phyloP scores from a whole-genome alignment of 768 basidiomycete genomes.

The Bullera alba region DNA sequence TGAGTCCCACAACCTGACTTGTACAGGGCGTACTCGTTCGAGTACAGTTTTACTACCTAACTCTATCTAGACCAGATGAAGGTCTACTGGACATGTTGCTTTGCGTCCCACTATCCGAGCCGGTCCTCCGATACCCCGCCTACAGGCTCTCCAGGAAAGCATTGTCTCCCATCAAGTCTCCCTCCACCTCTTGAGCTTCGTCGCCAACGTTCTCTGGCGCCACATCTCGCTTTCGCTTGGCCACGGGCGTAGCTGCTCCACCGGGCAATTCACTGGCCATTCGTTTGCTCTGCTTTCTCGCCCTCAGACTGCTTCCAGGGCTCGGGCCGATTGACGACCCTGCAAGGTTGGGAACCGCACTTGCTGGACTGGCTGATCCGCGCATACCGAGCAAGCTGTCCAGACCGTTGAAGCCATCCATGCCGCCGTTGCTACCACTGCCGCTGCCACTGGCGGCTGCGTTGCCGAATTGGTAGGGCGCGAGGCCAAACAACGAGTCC shows the following conservation, averaged over 20 bases:
- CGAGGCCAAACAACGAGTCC: conserved; percentile 1
- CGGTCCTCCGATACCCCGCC: no score
- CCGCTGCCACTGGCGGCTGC: neutral
- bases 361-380: neutral
- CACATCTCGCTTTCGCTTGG: conserved; percentile 11
- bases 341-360: neutral
- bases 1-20: no score
- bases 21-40: no score
- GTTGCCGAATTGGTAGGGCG: neutral
- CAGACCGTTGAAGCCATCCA: neutral
- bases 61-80: no score
- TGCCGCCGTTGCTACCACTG: neutral
- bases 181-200: conserved; percentile 3
- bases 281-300: conserved; percentile 26
- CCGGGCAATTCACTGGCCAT: conserved; percentile 17
- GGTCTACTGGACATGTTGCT: no score
- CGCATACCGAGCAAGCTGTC: neutral
- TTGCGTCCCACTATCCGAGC: no score
- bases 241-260: conserved; percentile 28
- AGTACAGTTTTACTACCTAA: no score
- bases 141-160: conserved; percentile 16
- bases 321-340: conserved; percentile 4
- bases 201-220: neutral
- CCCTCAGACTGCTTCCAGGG: conserved; percentile 16
- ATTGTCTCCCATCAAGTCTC: conserved; percentile 13